Percentiles rank a stretch among this genome's conserved stretches.
These are phyloP conservation scores for Arctium lappa DNA, from an alignment of 129 eudicot species.

Conservation along the genomic window DNA sequence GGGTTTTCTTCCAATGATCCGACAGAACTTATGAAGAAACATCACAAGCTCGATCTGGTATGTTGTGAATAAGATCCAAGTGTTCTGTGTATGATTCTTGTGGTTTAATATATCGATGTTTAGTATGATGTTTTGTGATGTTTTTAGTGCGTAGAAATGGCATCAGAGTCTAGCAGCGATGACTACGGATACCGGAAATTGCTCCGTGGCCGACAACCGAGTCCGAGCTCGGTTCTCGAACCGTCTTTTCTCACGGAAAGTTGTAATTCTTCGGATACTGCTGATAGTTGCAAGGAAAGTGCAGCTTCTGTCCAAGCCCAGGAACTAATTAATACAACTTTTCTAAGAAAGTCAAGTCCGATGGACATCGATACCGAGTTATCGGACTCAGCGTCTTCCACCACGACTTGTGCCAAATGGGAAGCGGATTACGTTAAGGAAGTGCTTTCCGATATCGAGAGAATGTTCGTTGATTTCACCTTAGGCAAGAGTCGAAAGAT, in stretches of 20 bases:
- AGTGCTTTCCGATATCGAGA: constrained; percentile 48
- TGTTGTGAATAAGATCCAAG: background rate
- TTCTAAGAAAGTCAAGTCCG: constrained; percentile 28
- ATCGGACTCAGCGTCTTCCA: constrained; percentile 77
- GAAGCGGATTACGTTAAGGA: constrained; percentile 60
- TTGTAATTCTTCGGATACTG: constrained; percentile 59
- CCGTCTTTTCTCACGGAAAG: constrained; percentile 65
- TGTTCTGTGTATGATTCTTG: background rate
- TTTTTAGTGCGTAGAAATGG: constrained; percentile 39
- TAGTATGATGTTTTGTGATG: background rate
- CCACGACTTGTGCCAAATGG: constrained; percentile 40
- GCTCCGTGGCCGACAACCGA: constrained; percentile 50
- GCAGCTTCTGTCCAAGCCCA: constrained; percentile 57
- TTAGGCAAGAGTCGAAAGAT: constrained; percentile 52
- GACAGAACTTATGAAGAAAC: constrained; percentile 30
- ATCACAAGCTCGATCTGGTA: constrained; percentile 45
- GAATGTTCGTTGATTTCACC: constrained; percentile 62
- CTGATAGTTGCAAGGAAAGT: constrained; percentile 58
- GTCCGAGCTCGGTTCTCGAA: constrained; percentile 82
- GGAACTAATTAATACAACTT: constrained; percentile 33
- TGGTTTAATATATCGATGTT: background rate
- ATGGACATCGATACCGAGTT: constrained; percentile 59
- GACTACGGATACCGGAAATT: constrained; percentile 33
- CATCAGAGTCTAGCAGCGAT: constrained; percentile 23
- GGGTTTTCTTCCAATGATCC: constrained; percentile 29